Base-by-base conservation (phyloP, 75 land plant genomes). In the Azolla pinnata region DNA sequence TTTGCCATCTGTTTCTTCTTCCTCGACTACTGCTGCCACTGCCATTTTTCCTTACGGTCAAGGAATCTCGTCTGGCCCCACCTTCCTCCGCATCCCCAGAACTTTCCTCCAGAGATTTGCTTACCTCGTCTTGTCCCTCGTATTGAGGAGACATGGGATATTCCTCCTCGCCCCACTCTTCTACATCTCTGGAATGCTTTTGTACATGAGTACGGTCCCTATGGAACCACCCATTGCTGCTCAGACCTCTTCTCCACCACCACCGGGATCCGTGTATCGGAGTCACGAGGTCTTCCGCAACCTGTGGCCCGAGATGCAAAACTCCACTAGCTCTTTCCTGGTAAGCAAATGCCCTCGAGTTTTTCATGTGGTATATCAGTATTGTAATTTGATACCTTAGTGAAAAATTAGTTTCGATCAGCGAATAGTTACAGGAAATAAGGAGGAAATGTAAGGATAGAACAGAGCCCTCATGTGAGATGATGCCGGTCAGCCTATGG, bases 251-350 rank as follows among this genome's bases (percentile, higher is more conserved):
- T 34, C 34, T 3, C 42, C 61, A 30, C 49, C 67, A 2, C 57
- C 42, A 0, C 80, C 87, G 19, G 87, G 87, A 9, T 79, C 83
- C 4, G 50, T 73, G 1, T 83, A 83, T 58, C 71, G 80, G 9
- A 79, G 86, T 59, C 75, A 62, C 23, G 71, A 75, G 42, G 58
- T 73, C 8, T 83, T 79, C 59, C 23, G 23, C 58, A 40, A 70
- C 21, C 62, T 83, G 3, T 76, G 80, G 82, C 77, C 74, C 12
- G 57, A 65, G n/a, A 79, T 83, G 73, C 68, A 65, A 40, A 16
- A 35, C 10, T 59, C 62, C 27, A 35, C 47, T 26, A 38, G 45
- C 17, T 63, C 57, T 2, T 31, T 63, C 7, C 28, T 33, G 66
- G 72, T 69, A 38, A 51, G 52, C 44, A 1, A 3, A 46, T 59